phyloP scores from a whole-genome alignment of 2,329 filamentous ascomycete species.

The Trichoderma breve region DNA sequence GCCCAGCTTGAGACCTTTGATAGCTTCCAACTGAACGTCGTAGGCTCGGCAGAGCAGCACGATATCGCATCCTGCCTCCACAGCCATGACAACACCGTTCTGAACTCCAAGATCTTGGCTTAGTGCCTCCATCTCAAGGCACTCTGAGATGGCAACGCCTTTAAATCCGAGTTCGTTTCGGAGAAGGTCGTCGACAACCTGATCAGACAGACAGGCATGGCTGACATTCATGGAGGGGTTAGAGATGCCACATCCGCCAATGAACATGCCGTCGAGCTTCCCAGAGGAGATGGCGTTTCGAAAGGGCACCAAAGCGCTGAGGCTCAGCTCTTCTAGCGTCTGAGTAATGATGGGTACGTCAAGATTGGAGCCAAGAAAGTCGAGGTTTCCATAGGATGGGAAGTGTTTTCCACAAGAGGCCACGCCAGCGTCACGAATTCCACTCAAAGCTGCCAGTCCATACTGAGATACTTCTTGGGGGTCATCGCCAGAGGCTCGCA shows the following conservation, averaged over 20 bases:
- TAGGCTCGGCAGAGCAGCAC: conserved; percentile 86
- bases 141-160: conserved; percentile 92
- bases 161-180: conserved; percentile 87
- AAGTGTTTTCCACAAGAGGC: conserved; percentile 95
- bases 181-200: conserved; percentile 86
- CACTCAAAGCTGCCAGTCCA: conserved; percentile 85
- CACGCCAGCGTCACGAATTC: conserved; percentile 86
- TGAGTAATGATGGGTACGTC: conserved; percentile 96
- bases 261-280: conserved; percentile 85
- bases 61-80: conserved; percentile 92
- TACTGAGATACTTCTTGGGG: conserved; percentile 93
- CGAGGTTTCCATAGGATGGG: conserved; percentile 90
- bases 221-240: conserved; percentile 91
- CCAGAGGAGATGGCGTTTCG: conserved; percentile 84
- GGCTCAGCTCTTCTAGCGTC: conserved; percentile 83
- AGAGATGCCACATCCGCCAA: conserved; percentile 89
- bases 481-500: conserved; percentile 86
- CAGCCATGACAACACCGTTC: conserved; percentile 94
- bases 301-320: conserved; percentile 90
- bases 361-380: conserved; percentile 85
- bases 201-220: conserved; percentile 89
- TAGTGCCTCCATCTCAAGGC: conserved; percentile 92
- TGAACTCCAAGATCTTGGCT: conserved; percentile 96
- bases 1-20: conserved; percentile 83
- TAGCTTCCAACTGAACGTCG: conserved; percentile 84